Percentiles rank a stretch among this genome's conserved stretches.
Conservation (phyloP, 352 stramenopile genomes). For the Globisporangium paroecandrum region DNA sequence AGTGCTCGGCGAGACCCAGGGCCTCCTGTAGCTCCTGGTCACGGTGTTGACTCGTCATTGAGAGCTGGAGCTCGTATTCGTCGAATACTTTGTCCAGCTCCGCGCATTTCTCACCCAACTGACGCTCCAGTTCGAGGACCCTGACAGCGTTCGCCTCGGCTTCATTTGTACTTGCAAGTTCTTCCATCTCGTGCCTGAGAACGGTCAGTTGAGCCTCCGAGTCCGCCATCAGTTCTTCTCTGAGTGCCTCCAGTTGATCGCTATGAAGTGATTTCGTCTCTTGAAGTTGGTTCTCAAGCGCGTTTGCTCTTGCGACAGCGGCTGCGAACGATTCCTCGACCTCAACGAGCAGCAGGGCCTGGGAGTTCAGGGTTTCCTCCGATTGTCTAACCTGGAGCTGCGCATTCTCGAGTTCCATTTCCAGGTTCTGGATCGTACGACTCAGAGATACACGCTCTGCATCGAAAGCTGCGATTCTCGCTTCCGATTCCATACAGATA, state of each 20-base stretch:
- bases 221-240: not conserved
- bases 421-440: not conserved
- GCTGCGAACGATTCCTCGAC: not conserved
- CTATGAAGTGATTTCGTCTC: not conserved
- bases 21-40: not conserved
- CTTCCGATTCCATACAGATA: not conserved
- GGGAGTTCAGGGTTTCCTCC: conserved; percentile 4
- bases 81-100: not conserved
- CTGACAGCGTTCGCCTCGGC: not conserved
- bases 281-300: conserved; percentile 3
- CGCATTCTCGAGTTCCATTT: not conserved
- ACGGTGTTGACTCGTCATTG: not conserved
- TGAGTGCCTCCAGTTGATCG: not conserved
- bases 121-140: not conserved
- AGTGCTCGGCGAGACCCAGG: not conserved
- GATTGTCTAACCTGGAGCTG: not conserved
- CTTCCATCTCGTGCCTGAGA: not conserved
- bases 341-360: conserved; percentile 9
- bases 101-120: not conserved
- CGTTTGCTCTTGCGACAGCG: not conserved
- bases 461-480: not conserved
- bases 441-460: not conserved
- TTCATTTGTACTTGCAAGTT: not conserved
- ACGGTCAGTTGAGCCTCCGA: conserved; percentile 1
- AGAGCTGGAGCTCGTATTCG: not conserved